phyloP scores from a whole-genome alignment of 768 basidiomycete species.

The Auricularia auricula-judae region DNA sequence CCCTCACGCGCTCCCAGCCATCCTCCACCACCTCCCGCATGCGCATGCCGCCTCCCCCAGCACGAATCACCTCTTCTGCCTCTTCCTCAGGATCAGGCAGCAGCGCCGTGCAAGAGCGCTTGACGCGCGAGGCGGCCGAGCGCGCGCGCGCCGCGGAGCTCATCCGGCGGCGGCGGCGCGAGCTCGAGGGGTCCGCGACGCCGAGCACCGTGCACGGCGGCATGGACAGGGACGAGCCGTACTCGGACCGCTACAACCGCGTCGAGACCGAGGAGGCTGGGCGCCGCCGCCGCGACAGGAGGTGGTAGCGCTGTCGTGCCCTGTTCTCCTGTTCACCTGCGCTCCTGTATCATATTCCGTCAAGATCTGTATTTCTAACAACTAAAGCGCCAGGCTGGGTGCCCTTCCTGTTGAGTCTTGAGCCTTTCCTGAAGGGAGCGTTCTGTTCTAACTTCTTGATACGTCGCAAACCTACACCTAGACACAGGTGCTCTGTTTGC shows the following conservation, averaged over 20 bases:
- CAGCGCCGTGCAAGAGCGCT: constrained; percentile 42
- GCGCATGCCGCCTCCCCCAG: constrained; percentile 15
- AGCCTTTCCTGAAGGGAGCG: no score
- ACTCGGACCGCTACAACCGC: constrained; percentile 61
- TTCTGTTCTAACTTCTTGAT: no score
- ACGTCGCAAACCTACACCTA: no score
- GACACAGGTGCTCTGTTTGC: neutral
- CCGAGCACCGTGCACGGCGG: constrained; percentile 53
- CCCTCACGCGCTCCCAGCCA: constrained; percentile 22
- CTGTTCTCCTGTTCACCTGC: no score
- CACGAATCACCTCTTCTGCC: constrained; percentile 11
- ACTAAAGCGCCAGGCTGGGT: no score
- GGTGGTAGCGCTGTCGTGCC: constrained; percentile 6
- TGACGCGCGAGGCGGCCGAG: constrained; percentile 65
- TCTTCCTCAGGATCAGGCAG: constrained; percentile 4
- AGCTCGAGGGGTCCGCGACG: constrained; percentile 53
- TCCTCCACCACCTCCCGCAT: constrained; percentile 11
- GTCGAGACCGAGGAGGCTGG: constrained; percentile 64
- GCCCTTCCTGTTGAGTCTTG: no score
- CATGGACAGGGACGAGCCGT: constrained; percentile 28
- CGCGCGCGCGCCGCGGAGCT: constrained; percentile 65
- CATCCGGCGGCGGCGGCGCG: constrained; percentile 53
- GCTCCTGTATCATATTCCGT: no score
- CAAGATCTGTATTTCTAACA: no score
- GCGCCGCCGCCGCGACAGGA: constrained; percentile 29